phyloP scores from a whole-genome alignment of 176 grass and related monocot genomes.

The Carex parvula region DNA sequence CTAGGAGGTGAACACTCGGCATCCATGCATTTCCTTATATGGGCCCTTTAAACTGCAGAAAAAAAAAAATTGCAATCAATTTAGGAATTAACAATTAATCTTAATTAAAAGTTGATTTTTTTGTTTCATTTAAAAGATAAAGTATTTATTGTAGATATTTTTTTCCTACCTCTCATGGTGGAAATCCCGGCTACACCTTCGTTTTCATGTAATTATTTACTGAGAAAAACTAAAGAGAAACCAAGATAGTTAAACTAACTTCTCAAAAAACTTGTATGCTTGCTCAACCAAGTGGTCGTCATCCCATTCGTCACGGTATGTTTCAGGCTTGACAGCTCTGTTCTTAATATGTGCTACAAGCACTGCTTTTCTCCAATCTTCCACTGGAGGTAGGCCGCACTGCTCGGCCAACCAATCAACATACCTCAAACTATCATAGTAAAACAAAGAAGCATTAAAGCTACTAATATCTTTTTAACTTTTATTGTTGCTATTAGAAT shows the following conservation, averaged over 20 bases:
- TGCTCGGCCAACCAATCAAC: constrained; percentile 67
- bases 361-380: constrained; percentile 81
- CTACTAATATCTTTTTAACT: background rate
- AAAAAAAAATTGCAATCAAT: no score
- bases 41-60: no score
- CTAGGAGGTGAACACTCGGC: no score
- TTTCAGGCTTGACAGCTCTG: constrained; percentile 41
- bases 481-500: background rate
- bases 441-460: background rate
- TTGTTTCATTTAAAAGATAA: no score
- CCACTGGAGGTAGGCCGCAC: constrained; percentile 39
- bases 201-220: background rate
- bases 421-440: constrained; percentile 68
- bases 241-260: constrained; percentile 31
- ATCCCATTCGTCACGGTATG: constrained; percentile 63
- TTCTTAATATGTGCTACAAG: constrained; percentile 17
- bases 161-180: no score
- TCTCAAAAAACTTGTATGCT: constrained; percentile 58
- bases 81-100: no score
- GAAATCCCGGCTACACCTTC: no score
- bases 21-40: no score
- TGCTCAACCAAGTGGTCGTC: constrained; percentile 49
- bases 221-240: background rate
- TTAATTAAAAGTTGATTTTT: no score
- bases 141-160: no score